Base-by-base conservation (phyloP, 176 grass and related monocot genomes). In the Coix lacrymajobi region DNA sequence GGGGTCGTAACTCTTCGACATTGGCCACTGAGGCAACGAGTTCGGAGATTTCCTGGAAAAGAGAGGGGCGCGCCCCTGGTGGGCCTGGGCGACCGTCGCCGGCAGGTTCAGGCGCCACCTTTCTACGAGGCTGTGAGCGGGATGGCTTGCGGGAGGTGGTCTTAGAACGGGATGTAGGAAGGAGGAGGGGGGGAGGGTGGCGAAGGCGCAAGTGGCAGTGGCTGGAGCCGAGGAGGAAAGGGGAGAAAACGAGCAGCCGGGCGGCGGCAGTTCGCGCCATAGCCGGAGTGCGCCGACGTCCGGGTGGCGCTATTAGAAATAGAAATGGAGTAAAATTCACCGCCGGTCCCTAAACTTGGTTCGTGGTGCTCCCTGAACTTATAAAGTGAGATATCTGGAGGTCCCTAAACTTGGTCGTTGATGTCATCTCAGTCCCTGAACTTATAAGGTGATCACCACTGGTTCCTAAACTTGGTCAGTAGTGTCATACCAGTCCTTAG, bases 11-110 rank as follows among this genome's bases (percentile, higher is more conserved):
- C 7, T 8, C 65, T 8, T 66, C 56, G 54, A 54, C 75, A 40
- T 22, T 40, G 66, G 28, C 7, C 6, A 48, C 48, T 37, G 85
- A 33, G 8, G 33, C 7, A 24, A 88, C 44, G 9, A 88, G 17
- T 29, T 62, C 44, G 15, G 66, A 78, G 75, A 88, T 78, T 79
- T 88, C 86, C 62, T 79, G 80, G 86, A 88, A 88, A 67, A 83
- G 80, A 0, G 66, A 83, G 20, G 66, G 4, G 26, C 12, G 34
- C 44, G 2, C 26, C 39, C 40, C 68, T 40, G 40, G 6, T 14
- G 25, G 57, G 10, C 4, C 57, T 14, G 11, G 57, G 25, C 10
- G 24, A 28, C 25, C 24, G 57, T 11, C 13, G 57, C 6, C 67
- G 77, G 76, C 13, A 28, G 74, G 26, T 28, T 48, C 36, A 0